These are phyloP conservation scores for Fusarium marasasianum DNA, from an alignment of 2,329 filamentous ascomycete genomes.

Conservation along the genomic window DNA sequence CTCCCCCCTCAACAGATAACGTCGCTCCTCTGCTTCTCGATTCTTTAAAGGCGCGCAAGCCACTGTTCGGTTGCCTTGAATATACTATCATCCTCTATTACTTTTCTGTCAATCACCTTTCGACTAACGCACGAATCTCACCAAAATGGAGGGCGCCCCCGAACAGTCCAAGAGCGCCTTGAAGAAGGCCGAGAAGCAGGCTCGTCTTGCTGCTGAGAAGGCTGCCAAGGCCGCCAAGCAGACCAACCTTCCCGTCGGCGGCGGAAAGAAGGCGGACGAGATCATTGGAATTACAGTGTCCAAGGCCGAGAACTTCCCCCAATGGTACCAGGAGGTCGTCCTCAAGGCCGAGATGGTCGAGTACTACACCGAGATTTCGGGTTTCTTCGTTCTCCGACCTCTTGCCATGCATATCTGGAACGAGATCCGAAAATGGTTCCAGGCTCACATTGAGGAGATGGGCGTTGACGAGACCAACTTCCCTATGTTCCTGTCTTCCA, in stretches of 20 bases:
- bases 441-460: slow-evolving; percentile 83
- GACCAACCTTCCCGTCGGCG: slow-evolving; percentile 59
- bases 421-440: slow-evolving; percentile 73
- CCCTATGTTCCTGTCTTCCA: slow-evolving; percentile 92
- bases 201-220: slow-evolving; percentile 68
- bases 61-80: slow-evolving; percentile 19
- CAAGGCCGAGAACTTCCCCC: slow-evolving; percentile 87
- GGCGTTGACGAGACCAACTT: slow-evolving; percentile 97
- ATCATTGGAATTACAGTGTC: slow-evolving; percentile 89
- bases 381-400: slow-evolving; percentile 91
- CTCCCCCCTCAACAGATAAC: slow-evolving; percentile 23
- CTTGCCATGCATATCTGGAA: slow-evolving; percentile 74
- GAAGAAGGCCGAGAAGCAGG: slow-evolving; percentile 74
- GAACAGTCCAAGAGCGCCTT: slow-evolving; percentile 68
- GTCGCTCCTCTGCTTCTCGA: slow-evolving; percentile 22
- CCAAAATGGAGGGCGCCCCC: slow-evolving; percentile 48
- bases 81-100: not conserved
- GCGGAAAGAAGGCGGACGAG: slow-evolving; percentile 69
- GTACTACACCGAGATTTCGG: slow-evolving; percentile 94
- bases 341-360: slow-evolving; percentile 97
- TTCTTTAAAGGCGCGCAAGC: slow-evolving; percentile 27
- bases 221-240: slow-evolving; percentile 70
- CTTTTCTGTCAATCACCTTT: slow-evolving; percentile 3
- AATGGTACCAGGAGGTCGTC: slow-evolving; percentile 98
- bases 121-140: slow-evolving; percentile 17